These are phyloP conservation scores for Persicaria maculosa DNA, from an alignment of 148 eudicot genomes.

Conservation along the genomic window DNA sequence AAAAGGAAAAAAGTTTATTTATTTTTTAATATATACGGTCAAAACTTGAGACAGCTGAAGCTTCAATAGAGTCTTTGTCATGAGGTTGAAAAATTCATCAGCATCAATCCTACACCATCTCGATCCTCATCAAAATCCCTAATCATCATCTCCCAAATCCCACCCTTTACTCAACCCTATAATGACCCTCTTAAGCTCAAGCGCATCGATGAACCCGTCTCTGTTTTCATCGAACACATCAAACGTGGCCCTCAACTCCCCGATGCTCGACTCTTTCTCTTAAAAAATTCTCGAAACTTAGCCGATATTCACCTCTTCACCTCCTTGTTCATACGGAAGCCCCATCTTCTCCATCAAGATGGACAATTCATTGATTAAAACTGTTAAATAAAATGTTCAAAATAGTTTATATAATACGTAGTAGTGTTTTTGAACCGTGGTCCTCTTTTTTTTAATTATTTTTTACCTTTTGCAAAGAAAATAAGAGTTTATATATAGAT, in stretches of 20 bases:
- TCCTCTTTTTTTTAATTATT: too few relatives aligned
- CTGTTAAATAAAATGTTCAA: too few relatives aligned
- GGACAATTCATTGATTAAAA: conserved; percentile 7
- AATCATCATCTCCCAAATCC: conserved; percentile 41
- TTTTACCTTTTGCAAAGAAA: too few relatives aligned
- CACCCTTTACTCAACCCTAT: conserved; percentile 41
- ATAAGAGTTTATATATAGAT: too few relatives aligned
- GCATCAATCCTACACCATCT: conserved; percentile 49
- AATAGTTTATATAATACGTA: too few relatives aligned
- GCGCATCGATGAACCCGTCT: conserved; percentile 70
- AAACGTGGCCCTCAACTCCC: conserved; percentile 52
- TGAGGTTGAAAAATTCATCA: conserved; percentile 40
- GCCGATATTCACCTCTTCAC: conserved; percentile 8
- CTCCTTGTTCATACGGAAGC: conserved; percentile 18
- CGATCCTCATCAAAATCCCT: conserved; percentile 31
- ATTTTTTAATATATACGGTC: neutral
- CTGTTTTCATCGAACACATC: conserved; percentile 56
- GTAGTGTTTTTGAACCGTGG: too few relatives aligned
- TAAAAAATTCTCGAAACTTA: conserved; percentile 43
- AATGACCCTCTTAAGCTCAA: conserved; percentile 50
- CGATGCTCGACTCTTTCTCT: conserved; percentile 44
- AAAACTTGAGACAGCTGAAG: too few relatives aligned
- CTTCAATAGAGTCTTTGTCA: conserved; percentile 12
- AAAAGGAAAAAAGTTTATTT: neutral
- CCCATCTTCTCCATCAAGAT: conserved; percentile 42